Percentiles rank a stretch among this genome's conserved stretches.
phyloP scores from a whole-genome alignment of 2,329 filamentous ascomycete species.

The Cladosporium colombiae region DNA sequence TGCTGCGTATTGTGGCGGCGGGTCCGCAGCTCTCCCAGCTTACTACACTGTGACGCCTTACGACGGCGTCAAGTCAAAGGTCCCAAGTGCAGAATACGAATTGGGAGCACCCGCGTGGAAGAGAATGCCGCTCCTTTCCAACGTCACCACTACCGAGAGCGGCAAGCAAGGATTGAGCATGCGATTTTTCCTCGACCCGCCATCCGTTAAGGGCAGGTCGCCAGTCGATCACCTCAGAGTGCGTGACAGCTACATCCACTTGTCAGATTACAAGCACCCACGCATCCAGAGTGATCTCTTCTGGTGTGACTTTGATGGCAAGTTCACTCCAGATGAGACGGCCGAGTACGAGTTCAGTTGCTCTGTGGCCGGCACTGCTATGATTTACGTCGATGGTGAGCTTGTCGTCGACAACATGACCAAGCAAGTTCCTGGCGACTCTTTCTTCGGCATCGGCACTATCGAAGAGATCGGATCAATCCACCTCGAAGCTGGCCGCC shows the following conservation, averaged over 20 bases:
- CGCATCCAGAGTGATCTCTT: slow-evolving; percentile 39
- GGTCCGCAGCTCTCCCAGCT: slow-evolving; percentile 36
- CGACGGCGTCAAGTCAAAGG: slow-evolving; percentile 34
- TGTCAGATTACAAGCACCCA: slow-evolving; percentile 55
- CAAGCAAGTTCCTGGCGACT: slow-evolving; percentile 60
- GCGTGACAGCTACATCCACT: slow-evolving; percentile 41
- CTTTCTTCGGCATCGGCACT: slow-evolving; percentile 66
- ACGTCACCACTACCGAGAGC: slow-evolving; percentile 26
- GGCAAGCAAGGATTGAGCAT: slow-evolving; percentile 31
- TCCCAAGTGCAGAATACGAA: slow-evolving; percentile 27
- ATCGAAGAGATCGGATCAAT: slow-evolving; percentile 63
- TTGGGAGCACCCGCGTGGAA: slow-evolving; percentile 34
- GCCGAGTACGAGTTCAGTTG: slow-evolving; percentile 66
- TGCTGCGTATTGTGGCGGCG: slow-evolving; percentile 51
- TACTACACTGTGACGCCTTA: slow-evolving; percentile 39
- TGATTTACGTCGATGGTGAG: slow-evolving; percentile 62
- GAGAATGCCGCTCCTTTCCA: slow-evolving; percentile 32
- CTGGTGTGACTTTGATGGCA: slow-evolving; percentile 55
- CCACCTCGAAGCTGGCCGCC: slow-evolving; percentile 59
- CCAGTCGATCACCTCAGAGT: slow-evolving; percentile 54
- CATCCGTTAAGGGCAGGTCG: slow-evolving; percentile 45
- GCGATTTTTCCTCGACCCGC: slow-evolving; percentile 57
- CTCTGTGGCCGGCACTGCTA: slow-evolving; percentile 66
- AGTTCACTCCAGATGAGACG: slow-evolving; percentile 61
- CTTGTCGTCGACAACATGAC: slow-evolving; percentile 64